Evolutionary conservation across 495 filamentous ascomycete genomes (phyloP), one percentile per base, ranked within the genome.

Genomic region (Alectoria sarmentosa): DNA sequence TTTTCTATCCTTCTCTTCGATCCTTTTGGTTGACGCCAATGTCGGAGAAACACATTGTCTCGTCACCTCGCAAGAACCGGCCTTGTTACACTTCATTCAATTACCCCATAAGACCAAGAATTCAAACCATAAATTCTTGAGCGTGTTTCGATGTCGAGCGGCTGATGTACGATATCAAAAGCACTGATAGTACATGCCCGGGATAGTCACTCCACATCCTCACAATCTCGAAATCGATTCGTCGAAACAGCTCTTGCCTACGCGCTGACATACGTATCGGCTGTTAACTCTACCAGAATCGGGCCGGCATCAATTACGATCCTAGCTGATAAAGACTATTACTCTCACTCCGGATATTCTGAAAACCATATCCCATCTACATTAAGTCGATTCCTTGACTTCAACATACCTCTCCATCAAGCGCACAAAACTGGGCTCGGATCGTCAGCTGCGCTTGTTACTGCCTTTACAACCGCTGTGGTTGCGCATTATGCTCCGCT

Each of bases 361-460:
- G 76, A 65, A 59, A 70, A 66, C n/a, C 62, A 69, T 3, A 70
- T 66, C 1, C 54, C 69, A 11, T 69, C 75, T 9, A 67, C 63
- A 9, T 60, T 68, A 14, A 68, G 70, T 32, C 85, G 83, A 63
- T 98, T 98, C 78, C 81, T 83, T 60, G 80, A 88, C 68, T 96
- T 96, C 77, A 80, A 83, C 46, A 87, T 91, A 39, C 84, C 88
- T 26, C 83, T 98, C 14, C 72, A 77, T 49, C 80, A 84, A 69
- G 92, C 95, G 19, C 90, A 97, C 80, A 98, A 98, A 79, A 98
- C 95, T 3, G 94, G 94, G 11, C 85, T 98, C 42, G 94, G 94
- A 60, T 98, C 94, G 46, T 97, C 92, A 7, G 94, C 94, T 13
- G 94, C 94, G 4, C 81, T 98, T 38, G 92, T 96, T 46, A 98